A percentile compares a stretch with the other conserved stretches of the same genome.
Conservation (phyloP, 1,284 basidiomycete species). For the Golubevia sp. region DNA sequence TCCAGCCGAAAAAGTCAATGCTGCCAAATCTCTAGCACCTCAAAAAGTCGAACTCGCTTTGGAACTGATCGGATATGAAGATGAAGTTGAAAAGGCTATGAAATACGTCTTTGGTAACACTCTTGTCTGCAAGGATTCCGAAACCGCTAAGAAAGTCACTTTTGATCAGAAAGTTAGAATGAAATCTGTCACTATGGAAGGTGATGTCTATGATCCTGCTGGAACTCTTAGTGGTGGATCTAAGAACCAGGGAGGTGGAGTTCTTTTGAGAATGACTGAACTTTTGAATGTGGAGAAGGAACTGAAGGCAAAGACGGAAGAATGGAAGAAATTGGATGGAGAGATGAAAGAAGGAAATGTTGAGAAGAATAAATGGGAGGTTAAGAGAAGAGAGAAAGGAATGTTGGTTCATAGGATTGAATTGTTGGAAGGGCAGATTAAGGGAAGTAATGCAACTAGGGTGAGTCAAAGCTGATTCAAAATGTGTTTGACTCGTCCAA, state of each 20-base stretch:
- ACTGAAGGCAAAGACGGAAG: slow-evolving; percentile 27
- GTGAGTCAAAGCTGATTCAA: slow-evolving; percentile 12
- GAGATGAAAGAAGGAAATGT: slow-evolving; percentile 23
- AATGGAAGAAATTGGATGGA: slow-evolving; percentile 26
- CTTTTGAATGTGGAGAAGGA: slow-evolving; percentile 35
- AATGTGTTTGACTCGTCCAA: no score
- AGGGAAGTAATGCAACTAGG: slow-evolving; percentile 35
- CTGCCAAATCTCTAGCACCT: slow-evolving; percentile 45
- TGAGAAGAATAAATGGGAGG: slow-evolving; percentile 10
- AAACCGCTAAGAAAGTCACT: slow-evolving; percentile 55
- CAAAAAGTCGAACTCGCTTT: slow-evolving; percentile 53
- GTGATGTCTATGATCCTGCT: slow-evolving; percentile 58
- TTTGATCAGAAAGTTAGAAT: slow-evolving; percentile 55
- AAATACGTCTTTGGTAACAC: slow-evolving; percentile 60
- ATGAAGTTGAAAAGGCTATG: slow-evolving; percentile 52
- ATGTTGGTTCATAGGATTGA: slow-evolving; percentile 31
- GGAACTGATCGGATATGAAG: slow-evolving; percentile 50
- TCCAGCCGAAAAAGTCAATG: slow-evolving; percentile 38
- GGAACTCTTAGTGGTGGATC: slow-evolving; percentile 56
- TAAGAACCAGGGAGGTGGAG: slow-evolving; percentile 25
- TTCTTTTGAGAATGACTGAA: slow-evolving; percentile 57
- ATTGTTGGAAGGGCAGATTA: slow-evolving; percentile 46
- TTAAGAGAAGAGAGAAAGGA: background rate
- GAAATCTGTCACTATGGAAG: slow-evolving; percentile 59
- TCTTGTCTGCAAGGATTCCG: slow-evolving; percentile 53